Percentiles rank a stretch among this genome's conserved stretches.
phyloP scores from a whole-genome alignment of 257 asterid species.

The Anisodus tanguticus region DNA sequence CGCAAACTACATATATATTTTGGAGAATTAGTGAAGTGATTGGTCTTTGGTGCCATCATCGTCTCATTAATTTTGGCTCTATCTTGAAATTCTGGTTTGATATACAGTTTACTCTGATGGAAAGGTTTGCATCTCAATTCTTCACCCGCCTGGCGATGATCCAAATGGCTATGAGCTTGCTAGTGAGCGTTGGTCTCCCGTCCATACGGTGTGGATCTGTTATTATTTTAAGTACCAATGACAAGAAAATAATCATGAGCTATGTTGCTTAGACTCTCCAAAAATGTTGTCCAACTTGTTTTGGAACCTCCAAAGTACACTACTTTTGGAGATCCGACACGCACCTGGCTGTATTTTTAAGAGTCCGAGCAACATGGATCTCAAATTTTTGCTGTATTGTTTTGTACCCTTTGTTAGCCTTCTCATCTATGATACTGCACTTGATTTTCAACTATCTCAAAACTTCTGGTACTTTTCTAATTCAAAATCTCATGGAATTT shows the following conservation, averaged over 20 bases:
- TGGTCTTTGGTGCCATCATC: conserved; percentile 1
- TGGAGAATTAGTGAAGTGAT: background rate
- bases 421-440: background rate
- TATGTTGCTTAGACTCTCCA: too few relatives aligned
- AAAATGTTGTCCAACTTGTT: too few relatives aligned
- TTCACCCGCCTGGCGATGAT: conserved; percentile 98
- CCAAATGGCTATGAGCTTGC: conserved; percentile 99
- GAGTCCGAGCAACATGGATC: background rate
- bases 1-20: conserved; percentile 31
- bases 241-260: background rate
- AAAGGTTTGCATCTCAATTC: conserved; percentile 95
- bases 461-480: background rate
- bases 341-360: too few relatives aligned
- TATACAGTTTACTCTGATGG: conserved; percentile 86
- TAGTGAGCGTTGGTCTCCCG: conserved; percentile 99
- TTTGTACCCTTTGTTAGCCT: background rate
- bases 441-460: background rate
- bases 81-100: conserved; percentile 30
- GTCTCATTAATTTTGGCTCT: conserved; percentile 13
- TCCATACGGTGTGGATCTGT: conserved; percentile 76
- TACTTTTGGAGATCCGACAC: too few relatives aligned
- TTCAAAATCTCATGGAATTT: background rate
- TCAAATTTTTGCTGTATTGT: background rate
- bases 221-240: background rate
- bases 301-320: too few relatives aligned